Base-by-base conservation (phyloP, 192 early-diverging fungal genomes). In the Phycomyces nitens region DNA sequence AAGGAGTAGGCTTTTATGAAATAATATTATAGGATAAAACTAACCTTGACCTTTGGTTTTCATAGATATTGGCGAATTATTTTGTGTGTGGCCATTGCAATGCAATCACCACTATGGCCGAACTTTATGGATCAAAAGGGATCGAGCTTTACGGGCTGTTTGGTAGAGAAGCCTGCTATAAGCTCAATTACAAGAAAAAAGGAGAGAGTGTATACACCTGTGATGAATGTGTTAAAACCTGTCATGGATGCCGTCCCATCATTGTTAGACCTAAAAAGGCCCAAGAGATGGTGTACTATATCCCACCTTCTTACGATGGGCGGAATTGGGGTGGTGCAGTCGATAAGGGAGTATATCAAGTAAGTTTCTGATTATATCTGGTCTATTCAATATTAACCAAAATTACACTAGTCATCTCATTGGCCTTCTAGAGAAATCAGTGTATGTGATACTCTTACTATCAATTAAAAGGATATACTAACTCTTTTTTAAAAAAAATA, bases 301-400 rank as follows among this genome's bases (percentile, higher is more conserved):
- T 47, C 11, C 34, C 21, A 0, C 50, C 61, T 24, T 40, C 20
- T 21, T 22, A 39, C 20, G 61, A 63, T 18, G 3, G 3, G 0
- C 29, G 61, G 53, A 63, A 53, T 22, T 63, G 61, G 61, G 61
- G 61, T 15, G 12, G 27, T 18, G 14, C 20, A 9, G 16, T 24
- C 22, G 61, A 63, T 39, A 53, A 40, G 23, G 43, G 43, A n/a
- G 52, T 63, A 1, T 41, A 63, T 16, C 27, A 63, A 51, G 61
- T 63, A 63, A 42, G 39, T 20, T 20, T 23, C 22, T 21, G 44
- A 6, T 47, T 47, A 18, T 47, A 47, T 11, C 12, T 47, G 12
- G 3, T 6, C 3, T 34, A 47, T 18, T 18, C 4, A 47, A n/a
- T 47, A 3, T 47, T 18, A 47, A n/a, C 18, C 44, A 47, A 47